phyloP scores from a whole-genome alignment of 73 alveolate genomes.

The Tetrahymena malaccensis region DNA sequence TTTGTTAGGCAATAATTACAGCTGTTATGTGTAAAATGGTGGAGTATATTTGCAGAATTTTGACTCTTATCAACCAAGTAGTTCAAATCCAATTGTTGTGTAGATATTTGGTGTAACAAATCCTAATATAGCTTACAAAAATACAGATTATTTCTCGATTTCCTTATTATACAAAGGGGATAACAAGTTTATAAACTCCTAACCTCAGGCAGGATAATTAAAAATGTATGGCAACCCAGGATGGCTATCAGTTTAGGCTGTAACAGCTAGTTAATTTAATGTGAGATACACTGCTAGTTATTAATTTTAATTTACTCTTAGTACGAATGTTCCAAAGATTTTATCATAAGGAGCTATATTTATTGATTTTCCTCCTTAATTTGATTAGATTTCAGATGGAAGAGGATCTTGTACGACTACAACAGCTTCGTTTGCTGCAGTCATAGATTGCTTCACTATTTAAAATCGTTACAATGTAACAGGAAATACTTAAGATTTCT shows the following conservation, averaged over 20 bases:
- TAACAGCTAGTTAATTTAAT: neutral
- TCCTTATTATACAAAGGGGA: neutral
- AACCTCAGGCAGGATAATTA: conserved; percentile 15
- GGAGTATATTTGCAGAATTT: conserved; percentile 1
- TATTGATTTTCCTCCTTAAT: conserved; percentile 29
- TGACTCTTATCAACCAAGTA: conserved; percentile 24
- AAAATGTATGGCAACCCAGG: conserved; percentile 22
- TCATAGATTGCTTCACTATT: neutral
- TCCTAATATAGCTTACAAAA: conserved; percentile 7
- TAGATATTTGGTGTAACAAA: conserved; percentile 23
- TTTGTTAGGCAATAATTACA: neutral
- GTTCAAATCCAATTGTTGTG: neutral
- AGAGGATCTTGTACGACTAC: conserved; percentile 23
- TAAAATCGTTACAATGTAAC: conserved; percentile 6
- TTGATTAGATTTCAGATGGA: conserved; percentile 28
- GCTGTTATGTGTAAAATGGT: neutral
- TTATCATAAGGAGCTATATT: conserved; percentile 19
- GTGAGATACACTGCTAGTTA: conserved; percentile 35
- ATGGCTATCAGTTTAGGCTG: conserved; percentile 17
- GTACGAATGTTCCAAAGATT: conserved; percentile 14
- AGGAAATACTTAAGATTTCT: conserved; percentile 23
- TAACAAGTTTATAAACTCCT: conserved; percentile 5
- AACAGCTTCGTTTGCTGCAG: conserved; percentile 13
- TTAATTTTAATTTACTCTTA: neutral
- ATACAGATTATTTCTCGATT: conserved; percentile 16